Conservation (phyloP, 2,329 filamentous ascomycete genomes). For the Tolypocladium paradoxum region DNA sequence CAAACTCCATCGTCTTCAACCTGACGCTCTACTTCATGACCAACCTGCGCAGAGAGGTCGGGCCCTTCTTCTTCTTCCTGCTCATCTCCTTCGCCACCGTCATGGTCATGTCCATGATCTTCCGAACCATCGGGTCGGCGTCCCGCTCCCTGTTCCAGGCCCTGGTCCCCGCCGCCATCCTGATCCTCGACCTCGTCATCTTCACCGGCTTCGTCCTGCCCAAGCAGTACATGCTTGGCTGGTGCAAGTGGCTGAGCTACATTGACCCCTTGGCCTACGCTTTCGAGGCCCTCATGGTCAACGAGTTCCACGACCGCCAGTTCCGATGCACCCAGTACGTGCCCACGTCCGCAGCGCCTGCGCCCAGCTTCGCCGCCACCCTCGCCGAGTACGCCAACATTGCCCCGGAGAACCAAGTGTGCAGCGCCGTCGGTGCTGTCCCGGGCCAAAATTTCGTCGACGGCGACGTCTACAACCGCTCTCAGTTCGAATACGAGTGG, state of each 20-base stretch:
- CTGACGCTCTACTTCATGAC: slow-evolving; percentile 79
- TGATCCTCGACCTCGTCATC: slow-evolving; percentile 57
- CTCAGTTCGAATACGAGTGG: slow-evolving; percentile 45
- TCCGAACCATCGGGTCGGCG: slow-evolving; percentile 68
- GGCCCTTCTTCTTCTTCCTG: slow-evolving; percentile 77
- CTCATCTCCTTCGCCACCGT: slow-evolving; percentile 65
- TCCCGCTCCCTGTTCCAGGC: slow-evolving; percentile 60
- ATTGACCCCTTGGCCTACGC: slow-evolving; percentile 69
- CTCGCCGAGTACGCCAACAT: slow-evolving; percentile 13
- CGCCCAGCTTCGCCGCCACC: neutral
- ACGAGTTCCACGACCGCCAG: slow-evolving; percentile 62
- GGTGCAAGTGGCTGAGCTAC: slow-evolving; percentile 78
- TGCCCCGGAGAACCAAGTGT: slow-evolving; percentile 36
- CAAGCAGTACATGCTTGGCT: slow-evolving; percentile 60
- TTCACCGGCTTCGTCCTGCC: slow-evolving; percentile 62
- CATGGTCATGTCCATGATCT: slow-evolving; percentile 75
- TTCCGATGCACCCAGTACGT: slow-evolving; percentile 43
- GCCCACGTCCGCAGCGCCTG: slow-evolving; percentile 19
- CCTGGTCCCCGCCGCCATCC: slow-evolving; percentile 47
- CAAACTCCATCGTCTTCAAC: slow-evolving; percentile 70
- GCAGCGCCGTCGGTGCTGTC: slow-evolving; percentile 47
- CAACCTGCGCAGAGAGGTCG: slow-evolving; percentile 61
- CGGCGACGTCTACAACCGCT: slow-evolving; percentile 46
- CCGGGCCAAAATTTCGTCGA: slow-evolving; percentile 39
- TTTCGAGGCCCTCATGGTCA: slow-evolving; percentile 72